Base-by-base conservation (phyloP, 2,329 filamentous ascomycete species). In the Didymella arachidicola region DNA sequence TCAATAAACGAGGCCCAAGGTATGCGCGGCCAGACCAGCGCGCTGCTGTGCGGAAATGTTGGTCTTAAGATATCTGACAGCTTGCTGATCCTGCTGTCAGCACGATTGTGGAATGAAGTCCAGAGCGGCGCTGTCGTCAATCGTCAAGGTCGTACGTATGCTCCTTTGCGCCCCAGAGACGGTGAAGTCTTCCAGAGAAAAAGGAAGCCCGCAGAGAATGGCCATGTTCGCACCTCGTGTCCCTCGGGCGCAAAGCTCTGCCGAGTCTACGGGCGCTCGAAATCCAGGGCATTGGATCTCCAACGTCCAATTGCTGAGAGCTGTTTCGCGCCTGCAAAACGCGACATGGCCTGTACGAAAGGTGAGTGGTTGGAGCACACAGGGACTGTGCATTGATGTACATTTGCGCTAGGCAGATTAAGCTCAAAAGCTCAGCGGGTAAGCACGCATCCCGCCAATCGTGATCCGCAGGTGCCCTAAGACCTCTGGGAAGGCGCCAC, bases 241-340 rank as follows among this genome's bases (percentile, higher is more conserved):
- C 48, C 58, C 56, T 53, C 61, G 63, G 66, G 53, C 61, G 57
- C 64, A 61, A 46, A 55, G 38, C 14, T 34, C 22, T 61, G 68
- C 57, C 61, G 65, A 68, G 64, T 53, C 55, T 60, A 46, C 34
- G 63, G 65, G 67, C 64, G 65, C 48, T 59, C 43, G 19, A 44
- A 46, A 18, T 64, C 53, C 61, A 66, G 62, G 65, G 59, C 57
- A 60, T 45, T 48, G 58, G 57, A 55, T 58, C 7, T 42, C 45
- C 60, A 48, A 60, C 44, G 54, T 36, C 71, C 69, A 73, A 73
- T 73, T 63, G 64, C 25, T 61, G 54, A 39, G 19, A 58, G 62
- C 61, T 68, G 68, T 70, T 72, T 73, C 64, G 67, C 70, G 71
- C 71, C 69, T 65, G 65, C 59, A 62, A 65, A 68, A 68, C 59